Evolutionary conservation across 805 yeast species (phyloP).

Genomic region (Sugiyamaella marilandica): DNA sequence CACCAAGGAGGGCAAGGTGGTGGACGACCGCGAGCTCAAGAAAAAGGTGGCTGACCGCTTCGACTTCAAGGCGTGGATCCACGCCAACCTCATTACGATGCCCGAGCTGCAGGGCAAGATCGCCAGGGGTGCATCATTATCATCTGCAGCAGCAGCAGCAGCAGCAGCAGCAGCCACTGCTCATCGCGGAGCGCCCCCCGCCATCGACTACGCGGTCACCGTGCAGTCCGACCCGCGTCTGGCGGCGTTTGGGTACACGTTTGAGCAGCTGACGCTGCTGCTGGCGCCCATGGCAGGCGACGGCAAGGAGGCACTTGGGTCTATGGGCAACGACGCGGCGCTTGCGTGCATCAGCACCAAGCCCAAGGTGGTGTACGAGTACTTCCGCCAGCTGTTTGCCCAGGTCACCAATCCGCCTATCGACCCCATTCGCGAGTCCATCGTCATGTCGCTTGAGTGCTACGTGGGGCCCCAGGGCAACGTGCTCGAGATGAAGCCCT

Average conservation of each 20-base stretch:
- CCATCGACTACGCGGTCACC: constrained; percentile 30
- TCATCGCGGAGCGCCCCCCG: constrained; percentile 11
- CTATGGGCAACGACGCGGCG: constrained; percentile 98
- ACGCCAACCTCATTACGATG: constrained; percentile 79
- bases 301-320: constrained; percentile 93
- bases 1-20: constrained; percentile 86
- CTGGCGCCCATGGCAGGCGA: constrained; percentile 90
- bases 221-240: constrained; percentile 81
- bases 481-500: constrained; percentile 83
- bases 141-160: neutral
- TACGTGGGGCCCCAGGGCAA: constrained; percentile 98
- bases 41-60: constrained; percentile 68
- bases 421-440: constrained; percentile 94
- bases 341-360: constrained; percentile 91
- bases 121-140: constrained; percentile 35
- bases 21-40: constrained; percentile 88
- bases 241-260: constrained; percentile 87
- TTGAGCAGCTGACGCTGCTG: constrained; percentile 78
- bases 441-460: constrained; percentile 96
- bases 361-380: constrained; percentile 85
- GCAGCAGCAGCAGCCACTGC: no score
- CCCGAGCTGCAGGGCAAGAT: constrained; percentile 67
- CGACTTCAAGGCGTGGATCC: constrained; percentile 92
- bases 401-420: constrained; percentile 99
- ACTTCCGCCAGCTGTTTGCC: constrained; percentile 93